These are phyloP conservation scores for Thermochaetoides thermophila DNA, from an alignment of 495 filamentous ascomycete species.

Conservation along the genomic window DNA sequence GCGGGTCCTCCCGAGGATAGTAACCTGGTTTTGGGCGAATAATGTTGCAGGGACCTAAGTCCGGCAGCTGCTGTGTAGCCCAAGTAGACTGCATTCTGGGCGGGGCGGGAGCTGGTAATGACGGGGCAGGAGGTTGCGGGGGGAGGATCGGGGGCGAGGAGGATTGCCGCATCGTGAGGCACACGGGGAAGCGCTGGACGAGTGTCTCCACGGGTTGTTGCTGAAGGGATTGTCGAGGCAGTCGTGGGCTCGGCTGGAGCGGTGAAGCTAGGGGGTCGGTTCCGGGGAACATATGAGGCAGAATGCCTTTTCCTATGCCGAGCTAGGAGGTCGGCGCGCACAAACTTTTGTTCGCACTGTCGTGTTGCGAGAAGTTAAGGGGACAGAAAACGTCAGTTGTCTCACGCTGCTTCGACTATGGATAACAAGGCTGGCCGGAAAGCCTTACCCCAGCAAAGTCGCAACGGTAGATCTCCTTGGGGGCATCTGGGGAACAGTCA, in stretches of 20 bases:
- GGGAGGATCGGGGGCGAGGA: constrained; percentile 28
- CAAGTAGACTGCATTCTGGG: background rate
- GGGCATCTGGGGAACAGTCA: constrained; percentile 57
- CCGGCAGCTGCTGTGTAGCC: constrained; percentile 19
- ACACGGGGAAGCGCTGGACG: constrained; percentile 24
- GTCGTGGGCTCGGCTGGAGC: constrained; percentile 20
- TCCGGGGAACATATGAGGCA: constrained; percentile 75
- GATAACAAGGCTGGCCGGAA: background rate
- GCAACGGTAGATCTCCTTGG: constrained; percentile 90
- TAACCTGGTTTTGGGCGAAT: constrained; percentile 30
- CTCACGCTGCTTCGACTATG: too few relatives aligned
- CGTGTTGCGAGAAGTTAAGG: background rate
- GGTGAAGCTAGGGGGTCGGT: constrained; percentile 66
- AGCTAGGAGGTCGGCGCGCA: constrained; percentile 79
- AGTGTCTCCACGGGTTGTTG: constrained; percentile 17
- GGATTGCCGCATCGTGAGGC: constrained; percentile 33
- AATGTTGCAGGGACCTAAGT: constrained; percentile 23
- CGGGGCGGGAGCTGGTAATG: constrained; percentile 7
- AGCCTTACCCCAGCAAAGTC: constrained; percentile 51
- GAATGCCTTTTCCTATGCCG: constrained; percentile 90
- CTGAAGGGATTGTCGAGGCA: constrained; percentile 13
- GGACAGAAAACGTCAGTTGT: too few relatives aligned
- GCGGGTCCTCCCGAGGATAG: constrained; percentile 21
- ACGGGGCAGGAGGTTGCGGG: constrained; percentile 13
- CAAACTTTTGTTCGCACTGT: constrained; percentile 69